Conservation (phyloP, 2,329 filamentous ascomycete genomes). For the Elsinoe arachidis region DNA sequence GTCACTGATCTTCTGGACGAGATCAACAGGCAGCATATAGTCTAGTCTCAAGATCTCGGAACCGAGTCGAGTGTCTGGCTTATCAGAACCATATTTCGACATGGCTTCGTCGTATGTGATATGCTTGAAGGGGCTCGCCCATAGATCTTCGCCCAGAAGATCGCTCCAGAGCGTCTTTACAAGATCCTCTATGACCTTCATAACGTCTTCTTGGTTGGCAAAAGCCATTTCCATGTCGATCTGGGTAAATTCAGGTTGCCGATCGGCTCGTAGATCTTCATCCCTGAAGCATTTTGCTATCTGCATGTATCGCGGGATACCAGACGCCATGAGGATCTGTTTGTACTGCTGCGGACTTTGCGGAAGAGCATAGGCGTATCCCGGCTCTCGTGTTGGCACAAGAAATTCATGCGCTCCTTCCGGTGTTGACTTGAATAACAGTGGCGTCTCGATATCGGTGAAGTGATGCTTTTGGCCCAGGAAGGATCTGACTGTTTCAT, state of each 20-base stretch:
- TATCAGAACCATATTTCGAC: conserved; percentile 74
- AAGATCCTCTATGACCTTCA: conserved; percentile 48
- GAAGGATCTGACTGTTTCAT: conserved; percentile 44
- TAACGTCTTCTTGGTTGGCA: conserved; percentile 62
- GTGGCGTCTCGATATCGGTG: conserved; percentile 77
- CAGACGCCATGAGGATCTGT: conserved; percentile 91
- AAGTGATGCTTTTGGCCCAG: conserved; percentile 51
- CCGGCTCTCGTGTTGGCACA: conserved; percentile 71
- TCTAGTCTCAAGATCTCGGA: conserved; percentile 57
- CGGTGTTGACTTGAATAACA: conserved; percentile 94
- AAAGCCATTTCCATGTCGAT: conserved; percentile 94
- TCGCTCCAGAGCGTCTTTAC: conserved; percentile 48
- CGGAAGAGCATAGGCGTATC: conserved; percentile 78
- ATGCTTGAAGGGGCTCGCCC: conserved; percentile 43
- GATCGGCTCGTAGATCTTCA: conserved; percentile 82
- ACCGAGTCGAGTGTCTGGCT: conserved; percentile 76
- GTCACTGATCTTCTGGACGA: conserved; percentile 66
- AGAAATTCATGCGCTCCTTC: conserved; percentile 93
- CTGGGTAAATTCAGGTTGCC: conserved; percentile 93
- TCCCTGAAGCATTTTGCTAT: conserved; percentile 93
- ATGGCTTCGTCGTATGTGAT: conserved; percentile 73
- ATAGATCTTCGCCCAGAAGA: conserved; percentile 37
- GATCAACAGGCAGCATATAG: conserved; percentile 51
- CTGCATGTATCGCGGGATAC: conserved; percentile 75
- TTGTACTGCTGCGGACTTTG: conserved; percentile 99